Percentiles rank a stretch among this genome's conserved stretches.
phyloP scores from a whole-genome alignment of 2,329 filamentous ascomycete genomes.

The Ambrosiella xylebori region DNA sequence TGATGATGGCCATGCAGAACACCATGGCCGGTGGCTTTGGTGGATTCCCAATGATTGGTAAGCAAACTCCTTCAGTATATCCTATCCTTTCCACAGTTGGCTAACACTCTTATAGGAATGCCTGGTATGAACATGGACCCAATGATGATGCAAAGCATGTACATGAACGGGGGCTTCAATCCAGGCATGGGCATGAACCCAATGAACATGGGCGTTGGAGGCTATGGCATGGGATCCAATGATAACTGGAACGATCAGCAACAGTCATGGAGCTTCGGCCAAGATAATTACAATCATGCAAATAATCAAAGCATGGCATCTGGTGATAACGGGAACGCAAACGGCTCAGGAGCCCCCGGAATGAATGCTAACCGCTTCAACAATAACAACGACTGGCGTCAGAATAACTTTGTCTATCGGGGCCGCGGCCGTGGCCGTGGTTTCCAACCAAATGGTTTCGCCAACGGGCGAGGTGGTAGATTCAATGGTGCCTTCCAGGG shows the following conservation, averaged over 20 bases:
- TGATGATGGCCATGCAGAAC: constrained; percentile 63
- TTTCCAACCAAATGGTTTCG: constrained; percentile 10
- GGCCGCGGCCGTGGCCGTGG: constrained; percentile 11
- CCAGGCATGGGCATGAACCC: constrained; percentile 51
- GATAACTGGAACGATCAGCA: constrained; percentile 68
- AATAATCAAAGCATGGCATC: constrained; percentile 65
- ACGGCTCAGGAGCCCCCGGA: constrained; percentile 15
- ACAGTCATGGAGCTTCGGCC: constrained; percentile 59
- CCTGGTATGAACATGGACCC: constrained; percentile 72
- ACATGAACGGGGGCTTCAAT: constrained; percentile 60
- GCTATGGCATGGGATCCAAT: constrained; percentile 52
- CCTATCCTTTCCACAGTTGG: too few species aligned
- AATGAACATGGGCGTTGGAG: constrained; percentile 43
- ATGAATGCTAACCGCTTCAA: constrained; percentile 9
- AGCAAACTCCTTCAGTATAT: constrained; percentile 19
- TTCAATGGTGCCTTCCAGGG: constrained; percentile 16
- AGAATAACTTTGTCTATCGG: constrained; percentile 7
- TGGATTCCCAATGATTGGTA: constrained; percentile 73
- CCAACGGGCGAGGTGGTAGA: constrained; percentile 13
- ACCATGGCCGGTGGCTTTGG: constrained; percentile 42
- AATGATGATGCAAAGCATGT: constrained; percentile 56
- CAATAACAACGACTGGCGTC: constrained; percentile 11
- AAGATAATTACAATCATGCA: constrained; percentile 80
- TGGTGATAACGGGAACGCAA: constrained; percentile 56
- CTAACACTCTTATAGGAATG: constrained; percentile 39